Conservation (phyloP, 805 yeast genomes). For the Jamesozyma lodderae region DNA sequence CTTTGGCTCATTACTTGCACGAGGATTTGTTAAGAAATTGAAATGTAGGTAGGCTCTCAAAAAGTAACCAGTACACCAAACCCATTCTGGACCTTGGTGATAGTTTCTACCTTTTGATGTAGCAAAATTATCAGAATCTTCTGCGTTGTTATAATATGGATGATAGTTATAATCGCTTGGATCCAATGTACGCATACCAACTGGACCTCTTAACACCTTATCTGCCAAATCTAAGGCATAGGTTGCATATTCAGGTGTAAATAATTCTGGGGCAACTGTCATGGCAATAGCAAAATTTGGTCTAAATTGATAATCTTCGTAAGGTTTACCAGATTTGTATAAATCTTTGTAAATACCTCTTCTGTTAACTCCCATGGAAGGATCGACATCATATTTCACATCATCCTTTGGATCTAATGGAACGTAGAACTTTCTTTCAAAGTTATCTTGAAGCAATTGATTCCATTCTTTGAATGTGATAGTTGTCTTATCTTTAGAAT, state of each 20-base stretch:
- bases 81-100: slow-evolving; percentile 99
- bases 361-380: slow-evolving; percentile 56
- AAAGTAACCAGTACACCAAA: slow-evolving; percentile 84
- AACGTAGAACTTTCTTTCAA: slow-evolving; percentile 70
- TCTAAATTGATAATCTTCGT: slow-evolving; percentile 87
- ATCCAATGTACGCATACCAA: slow-evolving; percentile 87
- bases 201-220: slow-evolving; percentile 66
- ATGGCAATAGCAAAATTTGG: slow-evolving; percentile 90
- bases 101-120: slow-evolving; percentile 93
- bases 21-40: slow-evolving; percentile 35
- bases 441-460: slow-evolving; percentile 52
- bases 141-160: slow-evolving; percentile 77
- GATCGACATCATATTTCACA: slow-evolving; percentile 48
- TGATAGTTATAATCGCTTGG: slow-evolving; percentile 88
- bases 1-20: slow-evolving; percentile 27
- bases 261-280: slow-evolving; percentile 91
- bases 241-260: slow-evolving; percentile 50
- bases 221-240: slow-evolving; percentile 70
- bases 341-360: slow-evolving; percentile 92
- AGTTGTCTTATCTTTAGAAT: slow-evolving; percentile 34
- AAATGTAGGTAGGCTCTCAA: slow-evolving; percentile 64
- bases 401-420: slow-evolving; percentile 63
- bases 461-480: slow-evolving; percentile 68
- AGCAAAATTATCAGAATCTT: slow-evolving; percentile 78
- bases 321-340: slow-evolving; percentile 71